phyloP scores from a whole-genome alignment of 2,329 filamentous ascomycete genomes.

The Stemphylium vesicarium region DNA sequence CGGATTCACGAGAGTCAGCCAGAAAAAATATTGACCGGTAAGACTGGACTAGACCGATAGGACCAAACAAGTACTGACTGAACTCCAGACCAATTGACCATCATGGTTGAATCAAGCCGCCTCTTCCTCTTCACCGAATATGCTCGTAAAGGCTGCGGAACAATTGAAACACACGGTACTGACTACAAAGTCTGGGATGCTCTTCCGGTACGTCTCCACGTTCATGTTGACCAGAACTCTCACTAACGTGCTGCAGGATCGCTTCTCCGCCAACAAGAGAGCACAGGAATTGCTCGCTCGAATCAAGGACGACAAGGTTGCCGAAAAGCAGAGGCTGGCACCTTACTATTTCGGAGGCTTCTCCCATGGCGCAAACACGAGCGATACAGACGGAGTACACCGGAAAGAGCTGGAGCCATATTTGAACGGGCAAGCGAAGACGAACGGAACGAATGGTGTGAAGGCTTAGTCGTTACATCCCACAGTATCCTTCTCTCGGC shows the following conservation, averaged over 20 bases:
- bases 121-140: constrained; percentile 50
- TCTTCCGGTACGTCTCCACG: constrained; percentile 34
- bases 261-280: constrained; percentile 45
- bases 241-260: constrained; percentile 30
- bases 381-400: constrained; percentile 37
- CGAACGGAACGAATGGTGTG: constrained; percentile 18
- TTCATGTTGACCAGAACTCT: neutral
- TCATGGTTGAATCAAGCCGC: constrained; percentile 49
- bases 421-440: constrained; percentile 16
- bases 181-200: constrained; percentile 49
- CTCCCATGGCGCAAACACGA: constrained; percentile 40
- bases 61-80: neutral
- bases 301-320: constrained; percentile 38
- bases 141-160: constrained; percentile 44
- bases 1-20: constrained; percentile 52
- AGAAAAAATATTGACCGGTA: constrained; percentile 51
- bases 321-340: constrained; percentile 43
- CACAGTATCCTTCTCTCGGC: neutral
- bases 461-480: neutral
- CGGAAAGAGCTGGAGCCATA: constrained; percentile 35
- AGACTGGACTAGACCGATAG: neutral
- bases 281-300: constrained; percentile 43
- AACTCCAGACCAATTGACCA: constrained; percentile 45
- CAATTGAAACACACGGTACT: constrained; percentile 44
- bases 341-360: constrained; percentile 46